Base-by-base conservation (phyloP, 352 stramenopile genomes). In the Pilasporangium apinafurcum region DNA sequence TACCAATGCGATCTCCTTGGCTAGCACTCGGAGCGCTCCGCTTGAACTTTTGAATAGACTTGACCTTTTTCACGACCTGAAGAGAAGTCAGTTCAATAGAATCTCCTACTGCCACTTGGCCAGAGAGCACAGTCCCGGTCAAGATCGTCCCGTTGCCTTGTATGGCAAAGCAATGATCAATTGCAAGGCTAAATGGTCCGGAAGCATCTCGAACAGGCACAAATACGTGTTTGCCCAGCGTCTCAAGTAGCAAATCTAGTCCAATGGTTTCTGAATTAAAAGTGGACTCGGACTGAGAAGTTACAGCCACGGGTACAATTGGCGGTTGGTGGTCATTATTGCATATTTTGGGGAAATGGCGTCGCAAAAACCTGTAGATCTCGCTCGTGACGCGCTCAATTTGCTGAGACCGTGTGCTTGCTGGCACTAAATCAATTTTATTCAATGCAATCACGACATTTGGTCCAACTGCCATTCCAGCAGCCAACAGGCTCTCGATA, bases 151-250 rank as follows among this genome's bases (percentile, higher is more conserved):
- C 96, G 55, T 98, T 95, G 9, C 96, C 96, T 35, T 95, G 93
- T 34, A 99, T 91, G 18, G 83, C 69, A 58, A 99, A 99, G 62
- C 96, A 99, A 60, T 99, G 96, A 68, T 99, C 96, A 45, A 99
- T 91, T 27, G 85, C 77, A 50, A 98, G 96, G 50, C 91, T 93
- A 41, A 98, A 94, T 21, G 72, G 59, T n/a, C 70, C 74, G 16
- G 57, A 53, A 0, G 26, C 33, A 37, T 86, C 61, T 22, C 80
- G 68, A 38, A 44, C 30, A 7, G 74, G 80, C 8, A 57, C 36
- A 5, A 66, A 31, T 18, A 92, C 54, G 33, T 59, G 49, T 12
- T 16, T 24, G 0, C 44, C 56, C 4, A 90, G 55, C 18, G 53
- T 38, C 2, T 58, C 32, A 8, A 87, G 37, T 6, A 98, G 72